These are phyloP conservation scores for Boletus sp. DNA, from an alignment of 768 basidiomycete genomes.

Conservation along the genomic window DNA sequence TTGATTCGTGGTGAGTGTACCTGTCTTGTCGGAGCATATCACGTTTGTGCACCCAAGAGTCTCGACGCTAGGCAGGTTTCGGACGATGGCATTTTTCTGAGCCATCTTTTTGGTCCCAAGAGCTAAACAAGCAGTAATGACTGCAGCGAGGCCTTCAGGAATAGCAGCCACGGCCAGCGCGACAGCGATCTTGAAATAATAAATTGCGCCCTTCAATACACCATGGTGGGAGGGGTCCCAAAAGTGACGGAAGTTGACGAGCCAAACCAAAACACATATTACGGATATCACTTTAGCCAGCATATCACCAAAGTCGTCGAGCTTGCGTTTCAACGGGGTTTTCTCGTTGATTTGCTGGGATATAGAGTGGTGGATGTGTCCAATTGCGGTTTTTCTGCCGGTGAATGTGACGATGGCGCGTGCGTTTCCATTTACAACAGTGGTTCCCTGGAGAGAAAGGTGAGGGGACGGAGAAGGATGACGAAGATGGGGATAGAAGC, in stretches of 20 bases:
- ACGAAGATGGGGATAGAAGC: not conserved
- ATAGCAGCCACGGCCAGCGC: conserved; percentile 99
- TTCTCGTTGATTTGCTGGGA: conserved; percentile 90
- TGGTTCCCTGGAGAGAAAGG: conserved; percentile 71
- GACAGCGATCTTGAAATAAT: conserved; percentile 99
- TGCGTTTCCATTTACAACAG: conserved; percentile 90
- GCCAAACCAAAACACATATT: conserved; percentile 96
- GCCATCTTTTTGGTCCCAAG: conserved; percentile 99
- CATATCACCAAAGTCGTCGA: conserved; percentile 98
- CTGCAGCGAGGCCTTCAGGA: conserved; percentile 96
- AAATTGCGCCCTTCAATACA: conserved; percentile 87
- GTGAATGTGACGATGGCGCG: conserved; percentile 86
- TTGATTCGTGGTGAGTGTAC: conserved; percentile 93
- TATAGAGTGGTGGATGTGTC: conserved; percentile 97
- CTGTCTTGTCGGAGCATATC: conserved; percentile 99
- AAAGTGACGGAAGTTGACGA: conserved; percentile 96
- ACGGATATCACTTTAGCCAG: conserved; percentile 97
- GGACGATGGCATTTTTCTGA: conserved; percentile 95
- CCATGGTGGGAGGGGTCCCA: conserved; percentile 93
- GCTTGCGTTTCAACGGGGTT: conserved; percentile 94
- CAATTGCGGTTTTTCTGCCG: conserved; percentile 86
- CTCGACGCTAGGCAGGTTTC: conserved; percentile 95
- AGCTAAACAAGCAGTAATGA: conserved; percentile 95
- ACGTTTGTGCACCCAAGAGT: conserved; percentile 97
- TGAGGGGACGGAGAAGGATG: not conserved